Base-by-base conservation (phyloP, 176 grass and related monocot genomes). In the Hordeum marinum region DNA sequence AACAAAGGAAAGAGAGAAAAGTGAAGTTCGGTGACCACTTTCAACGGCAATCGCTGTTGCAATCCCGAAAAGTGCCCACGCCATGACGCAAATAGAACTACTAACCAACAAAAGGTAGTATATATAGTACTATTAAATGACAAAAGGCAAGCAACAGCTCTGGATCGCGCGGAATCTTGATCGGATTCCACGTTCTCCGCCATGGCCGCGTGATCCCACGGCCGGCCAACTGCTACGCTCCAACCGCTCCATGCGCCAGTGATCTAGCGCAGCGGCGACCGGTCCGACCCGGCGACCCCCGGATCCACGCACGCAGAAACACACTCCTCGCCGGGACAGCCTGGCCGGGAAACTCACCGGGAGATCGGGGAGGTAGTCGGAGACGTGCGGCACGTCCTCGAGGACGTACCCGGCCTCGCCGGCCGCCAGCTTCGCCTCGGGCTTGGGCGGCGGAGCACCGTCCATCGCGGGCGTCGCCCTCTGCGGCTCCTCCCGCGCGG, bases 301-400 rank as follows among this genome's bases (percentile, higher is more conserved):
- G 20, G 36, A 81, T 60, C 61, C 73, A 68, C 65, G 24, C 35
- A 61, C 64, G 9, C 63, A 18, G 24, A 8, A 17, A 80, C 5
- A 17, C 20, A 83, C 36, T 32, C 35, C 11, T 8, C 18, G 15
- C 11, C 11, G 1, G 6, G 37, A 40, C 5, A 5, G 60, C 18
- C 12, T 21, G 37, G 67, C 8, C 9, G 15, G 20, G 20, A 1
- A 7, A 80, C 94, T 94, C 71, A 96, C 96, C 57, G 90, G 91
- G 40, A 92, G 90, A 81, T 96, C 79, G 15, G 88, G 84, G 29
- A 99, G 84, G 86, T 96, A 94, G 80, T 96, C 96, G 7, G 81
- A 86, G 48, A 99, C 82, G 82, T 99, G 96, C 55, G 94, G 96
- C 15, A 96, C 96, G 64, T 99, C 96, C 83, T 99, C 96, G n/a